These are phyloP conservation scores for Ganoderma lucidum DNA, from an alignment of 1,284 basidiomycete genomes.

Conservation along the genomic window DNA sequence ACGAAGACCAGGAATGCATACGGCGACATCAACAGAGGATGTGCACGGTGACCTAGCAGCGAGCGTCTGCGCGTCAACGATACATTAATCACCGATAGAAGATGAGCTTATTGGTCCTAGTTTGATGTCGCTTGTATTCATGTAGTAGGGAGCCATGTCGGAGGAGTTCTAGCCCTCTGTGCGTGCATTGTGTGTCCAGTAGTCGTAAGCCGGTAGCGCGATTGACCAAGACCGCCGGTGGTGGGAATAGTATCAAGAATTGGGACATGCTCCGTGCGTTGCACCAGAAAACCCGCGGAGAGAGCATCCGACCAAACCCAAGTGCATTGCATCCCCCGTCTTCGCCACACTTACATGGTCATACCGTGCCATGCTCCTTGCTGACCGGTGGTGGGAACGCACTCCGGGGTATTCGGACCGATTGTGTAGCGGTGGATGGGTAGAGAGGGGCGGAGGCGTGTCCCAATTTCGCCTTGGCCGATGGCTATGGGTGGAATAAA, in stretches of 20 bases:
- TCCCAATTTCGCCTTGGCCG: background rate
- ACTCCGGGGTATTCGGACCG: background rate
- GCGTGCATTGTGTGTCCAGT: background rate
- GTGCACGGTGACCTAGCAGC: constrained; percentile 3
- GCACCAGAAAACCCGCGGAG: background rate
- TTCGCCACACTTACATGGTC: background rate
- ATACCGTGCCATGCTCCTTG: background rate
- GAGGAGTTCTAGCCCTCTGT: background rate
- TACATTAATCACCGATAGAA: background rate
- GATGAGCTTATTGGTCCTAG: background rate
- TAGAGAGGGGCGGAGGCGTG: background rate
- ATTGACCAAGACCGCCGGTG: background rate
- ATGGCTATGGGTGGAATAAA: background rate
- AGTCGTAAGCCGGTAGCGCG: background rate
- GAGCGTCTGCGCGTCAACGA: background rate
- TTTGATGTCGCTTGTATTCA: background rate
- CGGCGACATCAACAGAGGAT: background rate
- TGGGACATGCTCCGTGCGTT: background rate
- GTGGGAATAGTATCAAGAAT: background rate
- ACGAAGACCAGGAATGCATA: background rate
- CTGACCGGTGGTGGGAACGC: background rate
- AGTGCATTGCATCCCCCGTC: background rate
- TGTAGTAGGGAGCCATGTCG: too few species aligned
- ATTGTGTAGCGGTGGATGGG: background rate
- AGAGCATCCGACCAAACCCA: constrained; percentile 1